phyloP scores from a whole-genome alignment of 2,329 filamentous ascomycete genomes.

The Fusarium sp. region DNA sequence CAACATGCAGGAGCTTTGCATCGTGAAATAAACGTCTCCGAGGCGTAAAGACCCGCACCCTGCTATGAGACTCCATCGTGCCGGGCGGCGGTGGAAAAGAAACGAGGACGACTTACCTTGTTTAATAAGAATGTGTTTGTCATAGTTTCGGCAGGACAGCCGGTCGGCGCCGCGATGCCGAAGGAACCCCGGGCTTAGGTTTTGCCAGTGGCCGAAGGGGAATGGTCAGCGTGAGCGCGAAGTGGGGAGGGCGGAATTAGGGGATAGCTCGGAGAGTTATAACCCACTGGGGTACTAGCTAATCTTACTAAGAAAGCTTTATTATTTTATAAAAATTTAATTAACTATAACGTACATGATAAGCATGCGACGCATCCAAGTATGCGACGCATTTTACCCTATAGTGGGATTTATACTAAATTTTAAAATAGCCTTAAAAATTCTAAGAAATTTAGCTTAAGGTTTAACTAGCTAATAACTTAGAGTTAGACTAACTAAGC shows the following conservation, averaged over 20 bases:
- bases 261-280: background rate
- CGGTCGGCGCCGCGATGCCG: conserved; percentile 14
- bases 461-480: no score
- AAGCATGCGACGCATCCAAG: no score
- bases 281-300: background rate
- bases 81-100: background rate
- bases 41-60: background rate
- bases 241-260: background rate
- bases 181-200: conserved; percentile 19
- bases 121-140: conserved; percentile 14
- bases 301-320: no score
- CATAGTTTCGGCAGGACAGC: conserved; percentile 1
- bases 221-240: background rate
- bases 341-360: no score
- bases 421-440: no score
- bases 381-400: no score
- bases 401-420: no score
- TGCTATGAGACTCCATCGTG: background rate
- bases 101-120: background rate
- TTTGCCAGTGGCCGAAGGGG: conserved; percentile 19
- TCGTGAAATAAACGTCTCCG: background rate
- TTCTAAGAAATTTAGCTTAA: no score
- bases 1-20: background rate
- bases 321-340: no score
- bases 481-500: no score